Evolutionary conservation across 352 stramenopile species (phyloP), one percentile per base, ranked within the genome.

Genomic region (Globisporangium rhizosaccharum): DNA sequence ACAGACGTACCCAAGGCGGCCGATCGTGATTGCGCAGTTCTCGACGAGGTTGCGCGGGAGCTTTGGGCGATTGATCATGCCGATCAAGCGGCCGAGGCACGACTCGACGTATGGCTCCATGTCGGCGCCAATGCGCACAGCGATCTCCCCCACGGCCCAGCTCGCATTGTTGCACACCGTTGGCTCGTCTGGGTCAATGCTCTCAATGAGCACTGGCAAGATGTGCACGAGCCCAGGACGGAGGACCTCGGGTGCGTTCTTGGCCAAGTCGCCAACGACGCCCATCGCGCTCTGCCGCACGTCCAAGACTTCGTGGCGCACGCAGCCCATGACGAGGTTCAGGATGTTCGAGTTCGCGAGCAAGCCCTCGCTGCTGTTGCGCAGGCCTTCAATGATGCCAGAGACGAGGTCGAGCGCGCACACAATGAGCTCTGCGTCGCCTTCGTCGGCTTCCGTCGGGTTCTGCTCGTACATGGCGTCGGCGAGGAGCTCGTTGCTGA

Each of bases 131-230:
- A 92, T 86, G 51, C 88, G 85, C 37, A 95, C 73, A 9, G 88
- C 85, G 58, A 97, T 94, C 67, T 97, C 88, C 12, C 88, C 88
- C 14, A 97, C 81, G 33, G 88, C 92, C 88, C 88, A 97, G 60
- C 87, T 96, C 46, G 88, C 88, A 65, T 97, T 97, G 75, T 97
- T 97, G 82, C 88, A 97, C 53, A 97, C 88, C 8, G 83, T 94
- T 42, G 87, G 83, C 59, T 88, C 74, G 55, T 96, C 84, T 0
- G 87, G 81, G 54, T 96, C 79, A 36, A 97, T 91, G 67, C 91
- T 97, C 51, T 91, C 70, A 54, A 97, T 92, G 15, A 97, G 71
- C 45, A 92, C 84, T 9, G 86, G 86, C 41, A 96, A 53, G 44
- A 94, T 76, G 41, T 92, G 76, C 17, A 68, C 72, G 28, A 97